These are phyloP conservation scores for Vigna reflexopilosa DNA, from an alignment of 306 rosid species.

Conservation along the genomic window DNA sequence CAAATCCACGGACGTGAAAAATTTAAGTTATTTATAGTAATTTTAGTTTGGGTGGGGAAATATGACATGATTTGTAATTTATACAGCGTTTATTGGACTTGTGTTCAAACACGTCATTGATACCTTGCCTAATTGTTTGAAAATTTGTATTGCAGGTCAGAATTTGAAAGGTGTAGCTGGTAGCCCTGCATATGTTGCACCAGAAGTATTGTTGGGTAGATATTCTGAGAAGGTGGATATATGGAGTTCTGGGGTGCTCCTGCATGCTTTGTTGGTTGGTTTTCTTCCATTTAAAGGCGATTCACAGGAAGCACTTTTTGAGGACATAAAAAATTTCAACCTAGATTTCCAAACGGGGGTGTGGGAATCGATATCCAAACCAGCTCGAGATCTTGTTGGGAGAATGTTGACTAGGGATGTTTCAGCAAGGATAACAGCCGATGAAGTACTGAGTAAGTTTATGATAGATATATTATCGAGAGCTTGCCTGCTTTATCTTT, in stretches of 20 bases:
- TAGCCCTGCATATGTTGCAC: constrained; percentile 86
- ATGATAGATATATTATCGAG: neutral
- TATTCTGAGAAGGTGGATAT: constrained; percentile 78
- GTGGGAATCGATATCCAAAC: constrained; percentile 35
- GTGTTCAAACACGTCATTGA: constrained; percentile 12
- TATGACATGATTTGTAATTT: neutral
- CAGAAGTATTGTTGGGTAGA: constrained; percentile 70
- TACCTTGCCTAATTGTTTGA: constrained; percentile 29
- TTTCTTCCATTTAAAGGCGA: constrained; percentile 76
- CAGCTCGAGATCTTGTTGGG: constrained; percentile 33
- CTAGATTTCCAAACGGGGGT: constrained; percentile 25
- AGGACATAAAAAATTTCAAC: constrained; percentile 22
- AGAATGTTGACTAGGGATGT: constrained; percentile 33
- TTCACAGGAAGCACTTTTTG: constrained; percentile 58
- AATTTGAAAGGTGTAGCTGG: constrained; percentile 77
- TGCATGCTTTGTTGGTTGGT: constrained; percentile 72
- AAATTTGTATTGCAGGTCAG: constrained; percentile 58
- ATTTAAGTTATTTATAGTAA: no score
- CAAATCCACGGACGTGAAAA: no score
- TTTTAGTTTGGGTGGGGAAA: neutral
- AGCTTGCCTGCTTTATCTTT: constrained; percentile 2
- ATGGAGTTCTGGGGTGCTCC: constrained; percentile 86
- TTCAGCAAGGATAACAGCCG: constrained; percentile 33
- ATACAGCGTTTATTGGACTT: neutral
- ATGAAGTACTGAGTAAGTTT: constrained; percentile 35